These are phyloP conservation scores for Phaeoacremonium minimum DNA, from an alignment of 2,329 filamentous ascomycete genomes.

Conservation along the genomic window DNA sequence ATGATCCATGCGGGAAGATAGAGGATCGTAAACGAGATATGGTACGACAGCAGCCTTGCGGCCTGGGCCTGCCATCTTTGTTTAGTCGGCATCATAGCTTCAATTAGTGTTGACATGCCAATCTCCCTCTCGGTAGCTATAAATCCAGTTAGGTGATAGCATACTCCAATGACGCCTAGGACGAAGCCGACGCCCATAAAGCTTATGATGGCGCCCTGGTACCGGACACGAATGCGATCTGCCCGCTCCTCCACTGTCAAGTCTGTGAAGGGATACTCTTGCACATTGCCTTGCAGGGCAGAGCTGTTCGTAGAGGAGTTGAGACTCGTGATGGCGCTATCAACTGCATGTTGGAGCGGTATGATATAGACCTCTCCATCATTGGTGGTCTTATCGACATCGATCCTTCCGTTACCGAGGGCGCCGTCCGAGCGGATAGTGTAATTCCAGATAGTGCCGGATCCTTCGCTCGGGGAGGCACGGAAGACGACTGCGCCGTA, in stretches of 20 bases:
- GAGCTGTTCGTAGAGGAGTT: slow-evolving; percentile 21
- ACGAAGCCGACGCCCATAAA: slow-evolving; percentile 78
- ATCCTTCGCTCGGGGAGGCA: slow-evolving; percentile 61
- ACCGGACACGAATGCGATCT: slow-evolving; percentile 60
- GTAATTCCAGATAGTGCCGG: slow-evolving; percentile 60
- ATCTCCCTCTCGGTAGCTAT: slow-evolving; percentile 81
- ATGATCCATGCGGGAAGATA: slow-evolving; percentile 83
- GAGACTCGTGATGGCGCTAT: slow-evolving; percentile 53
- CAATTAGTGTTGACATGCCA: slow-evolving; percentile 83
- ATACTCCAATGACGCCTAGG: slow-evolving; percentile 73
- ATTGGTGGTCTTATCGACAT: slow-evolving; percentile 51
- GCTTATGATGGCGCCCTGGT: slow-evolving; percentile 69
- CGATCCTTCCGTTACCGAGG: slow-evolving; percentile 46
- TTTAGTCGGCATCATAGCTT: slow-evolving; percentile 83
- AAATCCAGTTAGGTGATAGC: slow-evolving; percentile 82
- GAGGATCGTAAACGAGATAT: slow-evolving; percentile 73
- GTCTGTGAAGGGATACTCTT: slow-evolving; percentile 75
- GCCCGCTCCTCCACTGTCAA: slow-evolving; percentile 63
- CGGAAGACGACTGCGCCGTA: slow-evolving; percentile 70
- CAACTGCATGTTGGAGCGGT: slow-evolving; percentile 66
- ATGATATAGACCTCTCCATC: slow-evolving; percentile 63
- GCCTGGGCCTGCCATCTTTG: slow-evolving; percentile 72
- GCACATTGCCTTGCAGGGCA: slow-evolving; percentile 12
- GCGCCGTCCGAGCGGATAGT: slow-evolving; percentile 61
- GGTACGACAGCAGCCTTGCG: slow-evolving; percentile 72